A percentile compares a stretch with the other conserved stretches of the same genome.
Evolutionary conservation across 345 rosid genomes (phyloP).

Genomic region (Kernera saxatilis): DNA sequence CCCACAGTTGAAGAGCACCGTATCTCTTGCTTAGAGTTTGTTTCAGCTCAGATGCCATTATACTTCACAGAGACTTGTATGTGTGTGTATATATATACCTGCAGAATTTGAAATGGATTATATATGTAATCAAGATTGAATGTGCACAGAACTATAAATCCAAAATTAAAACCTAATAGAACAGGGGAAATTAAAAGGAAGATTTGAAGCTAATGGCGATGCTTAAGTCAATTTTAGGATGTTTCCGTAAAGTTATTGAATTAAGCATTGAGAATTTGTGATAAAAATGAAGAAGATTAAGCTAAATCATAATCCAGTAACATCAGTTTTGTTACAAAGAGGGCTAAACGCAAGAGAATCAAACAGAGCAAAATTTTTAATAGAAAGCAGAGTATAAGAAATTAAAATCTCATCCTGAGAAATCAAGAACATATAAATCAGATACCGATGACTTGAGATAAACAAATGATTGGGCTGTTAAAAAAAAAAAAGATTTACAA

Average conservation of each 20-base stretch:
- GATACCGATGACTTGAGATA: neutral
- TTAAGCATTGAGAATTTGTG: neutral
- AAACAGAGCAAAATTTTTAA: neutral
- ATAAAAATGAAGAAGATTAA: neutral
- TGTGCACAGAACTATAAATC: neutral
- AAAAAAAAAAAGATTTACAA: neutral
- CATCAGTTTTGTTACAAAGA: neutral
- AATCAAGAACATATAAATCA: conserved; percentile 5
- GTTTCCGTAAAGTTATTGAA: neutral
- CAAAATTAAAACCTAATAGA: neutral
- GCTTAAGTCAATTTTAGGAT: neutral
- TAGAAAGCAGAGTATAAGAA: neutral
- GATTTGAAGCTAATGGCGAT: neutral
- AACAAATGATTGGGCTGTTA: neutral
- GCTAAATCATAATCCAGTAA: neutral
- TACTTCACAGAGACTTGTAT: conserved; percentile 20
- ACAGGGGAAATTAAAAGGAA: neutral
- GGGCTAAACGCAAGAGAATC: neutral
- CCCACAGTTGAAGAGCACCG: conserved; percentile 67
- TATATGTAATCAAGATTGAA: conserved; percentile 4
- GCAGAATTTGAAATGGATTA: conserved; percentile 11
- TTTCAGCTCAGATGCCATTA: conserved; percentile 64
- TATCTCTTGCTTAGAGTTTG: conserved; percentile 46
- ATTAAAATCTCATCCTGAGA: neutral
- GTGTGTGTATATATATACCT: conserved; percentile 22